phyloP scores from a whole-genome alignment of 805 yeast species.

The Saturnispora mendoncae region DNA sequence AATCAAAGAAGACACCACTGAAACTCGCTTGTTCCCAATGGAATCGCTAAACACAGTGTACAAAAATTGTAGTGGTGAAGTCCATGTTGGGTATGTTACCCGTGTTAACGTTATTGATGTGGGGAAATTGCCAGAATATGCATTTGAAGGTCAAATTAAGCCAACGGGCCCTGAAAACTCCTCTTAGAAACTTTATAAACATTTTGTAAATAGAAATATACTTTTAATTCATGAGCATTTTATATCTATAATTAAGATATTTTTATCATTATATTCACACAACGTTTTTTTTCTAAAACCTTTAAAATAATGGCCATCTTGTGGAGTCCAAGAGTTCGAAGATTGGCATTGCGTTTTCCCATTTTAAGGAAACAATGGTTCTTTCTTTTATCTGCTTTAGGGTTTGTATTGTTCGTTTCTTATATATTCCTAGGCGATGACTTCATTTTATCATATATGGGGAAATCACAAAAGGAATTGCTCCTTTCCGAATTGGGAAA shows the following conservation, averaged over 20 bases:
- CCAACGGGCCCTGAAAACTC: conserved; percentile 6
- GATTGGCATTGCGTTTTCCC: conserved; percentile 3
- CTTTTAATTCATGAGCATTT: background rate
- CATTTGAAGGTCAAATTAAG: conserved; percentile 7
- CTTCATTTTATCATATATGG: conserved; percentile 1
- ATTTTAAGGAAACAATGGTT: conserved; percentile 6
- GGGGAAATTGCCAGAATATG: conserved; percentile 7
- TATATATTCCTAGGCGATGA: conserved; percentile 4
- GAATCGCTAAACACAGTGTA: conserved; percentile 12
- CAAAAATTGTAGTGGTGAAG: conserved; percentile 15
- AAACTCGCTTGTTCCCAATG: conserved; percentile 10
- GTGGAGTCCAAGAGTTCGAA: conserved; percentile 4
- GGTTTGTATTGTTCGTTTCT: background rate
- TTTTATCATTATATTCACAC: too few relatives aligned
- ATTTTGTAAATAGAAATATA: too few relatives aligned
- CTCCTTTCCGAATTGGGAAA: conserved; percentile 17
- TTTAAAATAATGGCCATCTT: conserved; percentile 5
- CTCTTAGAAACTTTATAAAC: too few relatives aligned
- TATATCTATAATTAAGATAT: background rate
- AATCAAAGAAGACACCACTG: conserved; percentile 2
- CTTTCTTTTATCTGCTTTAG: background rate
- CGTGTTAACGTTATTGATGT: conserved; percentile 10
- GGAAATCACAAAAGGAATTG: conserved; percentile 5
- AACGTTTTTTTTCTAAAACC: background rate
- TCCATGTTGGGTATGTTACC: conserved; percentile 14